phyloP scores from a whole-genome alignment of 345 rosid species.

The Pugionium dolabratum region DNA sequence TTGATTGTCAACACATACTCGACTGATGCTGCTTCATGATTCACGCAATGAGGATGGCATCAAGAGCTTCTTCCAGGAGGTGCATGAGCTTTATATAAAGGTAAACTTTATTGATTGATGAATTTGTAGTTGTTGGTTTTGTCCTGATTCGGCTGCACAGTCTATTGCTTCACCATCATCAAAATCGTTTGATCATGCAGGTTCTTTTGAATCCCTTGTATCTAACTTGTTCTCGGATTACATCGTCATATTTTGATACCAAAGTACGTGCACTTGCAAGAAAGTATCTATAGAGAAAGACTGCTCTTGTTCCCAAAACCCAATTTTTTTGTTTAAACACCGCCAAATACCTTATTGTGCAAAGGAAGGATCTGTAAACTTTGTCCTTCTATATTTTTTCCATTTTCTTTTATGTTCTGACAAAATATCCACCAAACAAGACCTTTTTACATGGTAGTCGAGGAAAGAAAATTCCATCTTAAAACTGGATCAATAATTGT shows the following conservation, averaged over 20 bases:
- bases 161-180: neutral
- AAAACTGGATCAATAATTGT: too few relatives aligned
- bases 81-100: conserved; percentile 46
- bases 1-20: conserved; percentile 69
- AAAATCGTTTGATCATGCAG: conserved; percentile 42
- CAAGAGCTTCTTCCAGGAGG: conserved; percentile 71
- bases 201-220: conserved; percentile 87
- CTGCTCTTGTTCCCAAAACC: too few relatives aligned
- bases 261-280: conserved; percentile 95
- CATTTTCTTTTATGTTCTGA: too few relatives aligned
- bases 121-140: neutral
- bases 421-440: too few relatives aligned
- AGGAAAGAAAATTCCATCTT: too few relatives aligned
- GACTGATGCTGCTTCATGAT: conserved; percentile 95
- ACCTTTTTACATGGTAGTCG: too few relatives aligned
- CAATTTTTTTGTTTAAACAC: too few relatives aligned
- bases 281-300: conserved; percentile 60
- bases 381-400: too few relatives aligned
- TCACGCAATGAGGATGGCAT: conserved; percentile 95
- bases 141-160: too few relatives aligned
- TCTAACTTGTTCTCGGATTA: conserved; percentile 85
- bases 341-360: too few relatives aligned
- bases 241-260: conserved; percentile 88
- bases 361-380: too few relatives aligned
- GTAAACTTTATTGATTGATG: neutral